Evolutionary conservation across 2,329 filamentous ascomycete species (phyloP).

Genomic region (Mollisiaceae sp.): DNA sequence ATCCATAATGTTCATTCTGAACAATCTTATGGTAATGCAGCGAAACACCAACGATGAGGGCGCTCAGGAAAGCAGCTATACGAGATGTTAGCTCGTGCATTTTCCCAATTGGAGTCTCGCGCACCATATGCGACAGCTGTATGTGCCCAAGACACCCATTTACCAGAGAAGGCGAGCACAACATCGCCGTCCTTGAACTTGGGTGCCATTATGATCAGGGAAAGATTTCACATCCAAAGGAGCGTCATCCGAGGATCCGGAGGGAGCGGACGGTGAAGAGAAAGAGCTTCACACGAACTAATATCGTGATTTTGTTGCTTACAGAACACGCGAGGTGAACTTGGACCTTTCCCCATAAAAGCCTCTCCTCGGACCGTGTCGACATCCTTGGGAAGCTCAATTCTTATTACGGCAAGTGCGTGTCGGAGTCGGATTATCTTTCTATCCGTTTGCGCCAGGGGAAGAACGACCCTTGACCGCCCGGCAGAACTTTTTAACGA

Average conservation of each 20-base stretch:
- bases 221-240: slow-evolving; percentile 39
- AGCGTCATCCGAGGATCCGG: slow-evolving; percentile 37
- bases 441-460: background rate
- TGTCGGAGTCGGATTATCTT: background rate
- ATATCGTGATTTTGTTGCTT: slow-evolving; percentile 1
- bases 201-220: slow-evolving; percentile 46
- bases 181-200: slow-evolving; percentile 68
- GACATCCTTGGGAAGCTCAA: background rate
- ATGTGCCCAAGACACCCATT: slow-evolving; percentile 90
- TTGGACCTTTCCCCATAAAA: background rate
- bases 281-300: background rate
- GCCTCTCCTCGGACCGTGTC: background rate
- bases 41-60: slow-evolving; percentile 77
- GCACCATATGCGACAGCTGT: slow-evolving; percentile 81
- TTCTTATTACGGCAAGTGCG: background rate
- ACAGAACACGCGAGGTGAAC: slow-evolving; percentile 7
- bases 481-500: slow-evolving; percentile 1
- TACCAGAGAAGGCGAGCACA: slow-evolving; percentile 74
- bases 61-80: slow-evolving; percentile 82
- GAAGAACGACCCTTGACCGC: background rate
- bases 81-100: slow-evolving; percentile 28
- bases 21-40: slow-evolving; percentile 98
- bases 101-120: slow-evolving; percentile 39
- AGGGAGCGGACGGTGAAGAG: slow-evolving; percentile 20
- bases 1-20: slow-evolving; percentile 94